These are phyloP conservation scores for Sporothrix brunneoviolacea DNA, from an alignment of 2,329 filamentous ascomycete genomes.

Conservation along the genomic window DNA sequence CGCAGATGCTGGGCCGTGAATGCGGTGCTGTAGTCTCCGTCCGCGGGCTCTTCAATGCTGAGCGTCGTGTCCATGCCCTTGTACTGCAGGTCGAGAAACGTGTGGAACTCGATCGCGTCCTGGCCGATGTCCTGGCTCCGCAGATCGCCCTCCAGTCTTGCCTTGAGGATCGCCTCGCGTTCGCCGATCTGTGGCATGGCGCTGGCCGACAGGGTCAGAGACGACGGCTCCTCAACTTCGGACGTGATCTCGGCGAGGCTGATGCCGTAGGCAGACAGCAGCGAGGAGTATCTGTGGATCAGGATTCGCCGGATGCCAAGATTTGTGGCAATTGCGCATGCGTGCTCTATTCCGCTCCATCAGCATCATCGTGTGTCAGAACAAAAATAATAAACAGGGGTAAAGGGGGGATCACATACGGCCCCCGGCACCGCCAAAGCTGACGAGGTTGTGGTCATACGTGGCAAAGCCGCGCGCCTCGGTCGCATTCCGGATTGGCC, in stretches of 20 bases:
- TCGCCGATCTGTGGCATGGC: too few relatives aligned
- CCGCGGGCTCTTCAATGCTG: slow-evolving; percentile 64
- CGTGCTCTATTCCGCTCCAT: too few relatives aligned
- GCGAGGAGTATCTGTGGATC: slow-evolving; percentile 78
- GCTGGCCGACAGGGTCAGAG: too few relatives aligned
- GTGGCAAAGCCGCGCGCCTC: slow-evolving; percentile 93
- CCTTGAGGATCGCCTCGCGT: too few relatives aligned
- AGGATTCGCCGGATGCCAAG: slow-evolving; percentile 79
- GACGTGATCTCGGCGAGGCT: slow-evolving; percentile 85
- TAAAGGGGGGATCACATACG: too few relatives aligned
- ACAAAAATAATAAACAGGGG: too few relatives aligned
- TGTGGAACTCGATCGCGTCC: neutral
- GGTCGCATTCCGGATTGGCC: slow-evolving; percentile 81
- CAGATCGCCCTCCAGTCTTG: slow-evolving; percentile 46
- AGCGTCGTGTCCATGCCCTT: slow-evolving; percentile 82
- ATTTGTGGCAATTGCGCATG: slow-evolving; percentile 76
- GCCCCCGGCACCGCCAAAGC: slow-evolving; percentile 85
- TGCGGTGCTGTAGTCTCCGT: slow-evolving; percentile 68
- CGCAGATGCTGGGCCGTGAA: slow-evolving; percentile 84
- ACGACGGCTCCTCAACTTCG: too few relatives aligned
- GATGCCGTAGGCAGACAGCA: slow-evolving; percentile 88
- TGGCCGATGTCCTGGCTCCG: slow-evolving; percentile 67
- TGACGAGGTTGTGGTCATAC: slow-evolving; percentile 79
- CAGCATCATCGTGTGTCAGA: too few relatives aligned
- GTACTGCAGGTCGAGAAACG: slow-evolving; percentile 86